These are phyloP conservation scores for Claviceps digitariae DNA, from an alignment of 2,329 filamentous ascomycete genomes.

Conservation along the genomic window DNA sequence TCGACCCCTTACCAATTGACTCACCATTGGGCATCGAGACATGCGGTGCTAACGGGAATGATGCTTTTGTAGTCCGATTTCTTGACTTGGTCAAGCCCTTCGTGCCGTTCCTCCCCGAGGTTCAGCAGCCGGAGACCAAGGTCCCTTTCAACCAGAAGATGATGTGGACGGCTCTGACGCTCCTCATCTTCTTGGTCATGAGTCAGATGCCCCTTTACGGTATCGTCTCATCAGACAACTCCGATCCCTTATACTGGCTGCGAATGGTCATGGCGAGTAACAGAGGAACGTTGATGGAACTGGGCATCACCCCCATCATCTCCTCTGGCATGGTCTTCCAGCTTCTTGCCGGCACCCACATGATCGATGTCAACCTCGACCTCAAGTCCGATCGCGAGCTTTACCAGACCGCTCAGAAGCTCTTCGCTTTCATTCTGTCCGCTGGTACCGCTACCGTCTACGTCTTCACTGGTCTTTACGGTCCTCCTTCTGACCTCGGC, in stretches of 20 bases:
- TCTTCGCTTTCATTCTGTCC: conserved; percentile 93
- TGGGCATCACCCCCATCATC: conserved; percentile 97
- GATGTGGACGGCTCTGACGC: conserved; percentile 88
- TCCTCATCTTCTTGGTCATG: conserved; percentile 99
- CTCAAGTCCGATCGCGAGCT: conserved; percentile 99
- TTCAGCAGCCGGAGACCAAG: conserved; percentile 96
- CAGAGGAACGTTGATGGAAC: conserved; percentile 86
- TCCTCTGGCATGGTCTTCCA: conserved; percentile 99
- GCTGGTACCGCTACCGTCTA: conserved; percentile 97
- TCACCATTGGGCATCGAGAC: conserved; percentile 15
- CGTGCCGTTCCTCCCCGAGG: conserved; percentile 97
- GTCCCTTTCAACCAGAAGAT: conserved; percentile 97
- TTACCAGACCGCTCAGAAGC: conserved; percentile 99
- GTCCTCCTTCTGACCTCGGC: conserved; percentile 89
- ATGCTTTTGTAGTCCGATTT: conserved; percentile 63
- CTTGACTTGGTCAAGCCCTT: conserved; percentile 99
- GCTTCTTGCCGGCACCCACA: conserved; percentile 96
- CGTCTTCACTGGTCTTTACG: conserved; percentile 96
- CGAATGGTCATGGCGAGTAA: conserved; percentile 99
- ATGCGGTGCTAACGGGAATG: conserved; percentile 14
- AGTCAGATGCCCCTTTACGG: conserved; percentile 99
- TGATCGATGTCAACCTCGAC: conserved; percentile 99
- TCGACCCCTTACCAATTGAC: background rate
- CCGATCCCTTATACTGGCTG: conserved; percentile 98
- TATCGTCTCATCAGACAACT: conserved; percentile 97